Evolutionary conservation across 768 basidiomycete species (phyloP).

Genomic region (Russula earlei): DNA sequence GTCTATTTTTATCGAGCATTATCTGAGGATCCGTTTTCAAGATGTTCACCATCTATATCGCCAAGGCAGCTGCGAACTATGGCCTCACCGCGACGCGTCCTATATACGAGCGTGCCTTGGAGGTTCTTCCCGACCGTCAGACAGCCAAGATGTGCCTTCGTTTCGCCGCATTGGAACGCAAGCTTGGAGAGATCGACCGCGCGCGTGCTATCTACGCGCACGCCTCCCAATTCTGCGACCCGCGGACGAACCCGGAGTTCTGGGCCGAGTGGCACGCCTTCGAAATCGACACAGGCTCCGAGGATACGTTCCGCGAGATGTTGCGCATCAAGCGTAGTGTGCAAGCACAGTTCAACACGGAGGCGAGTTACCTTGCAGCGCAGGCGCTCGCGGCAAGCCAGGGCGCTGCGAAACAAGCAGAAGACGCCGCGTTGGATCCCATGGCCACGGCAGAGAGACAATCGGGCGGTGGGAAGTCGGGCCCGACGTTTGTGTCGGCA

Average conservation of each 20-base stretch:
- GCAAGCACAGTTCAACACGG: constrained; percentile 98
- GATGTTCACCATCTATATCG: constrained; percentile 97
- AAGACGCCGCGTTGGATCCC: constrained; percentile 46
- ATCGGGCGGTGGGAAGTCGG: constrained; percentile 39
- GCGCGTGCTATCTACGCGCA: constrained; percentile 95
- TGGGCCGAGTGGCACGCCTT: constrained; percentile 97
- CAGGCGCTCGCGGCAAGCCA: constrained; percentile 70
- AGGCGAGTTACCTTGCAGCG: constrained; percentile 86
- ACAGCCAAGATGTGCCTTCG: constrained; percentile 97
- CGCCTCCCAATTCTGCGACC: constrained; percentile 98
- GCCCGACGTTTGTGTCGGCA: constrained; percentile 72
- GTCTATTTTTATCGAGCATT: not conserved
- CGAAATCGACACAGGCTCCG: constrained; percentile 97
- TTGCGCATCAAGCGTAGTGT: constrained; percentile 94
- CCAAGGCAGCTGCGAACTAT: constrained; percentile 92
- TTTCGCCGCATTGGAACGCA: constrained; percentile 92
- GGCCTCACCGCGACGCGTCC: constrained; percentile 93
- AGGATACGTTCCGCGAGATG: constrained; percentile 97
- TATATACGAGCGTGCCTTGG: constrained; percentile 92
- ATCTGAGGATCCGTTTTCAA: constrained; percentile 26
- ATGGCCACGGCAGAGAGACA: constrained; percentile 83
- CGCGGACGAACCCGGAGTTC: constrained; percentile 82
- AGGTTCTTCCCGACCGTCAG: constrained; percentile 85
- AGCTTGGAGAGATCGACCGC: constrained; percentile 97
- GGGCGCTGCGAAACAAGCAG: constrained; percentile 40